Percentiles rank a stretch among this genome's conserved stretches.
Evolutionary conservation across 345 rosid genomes (phyloP).

Genomic region (Corymbia maculata): DNA sequence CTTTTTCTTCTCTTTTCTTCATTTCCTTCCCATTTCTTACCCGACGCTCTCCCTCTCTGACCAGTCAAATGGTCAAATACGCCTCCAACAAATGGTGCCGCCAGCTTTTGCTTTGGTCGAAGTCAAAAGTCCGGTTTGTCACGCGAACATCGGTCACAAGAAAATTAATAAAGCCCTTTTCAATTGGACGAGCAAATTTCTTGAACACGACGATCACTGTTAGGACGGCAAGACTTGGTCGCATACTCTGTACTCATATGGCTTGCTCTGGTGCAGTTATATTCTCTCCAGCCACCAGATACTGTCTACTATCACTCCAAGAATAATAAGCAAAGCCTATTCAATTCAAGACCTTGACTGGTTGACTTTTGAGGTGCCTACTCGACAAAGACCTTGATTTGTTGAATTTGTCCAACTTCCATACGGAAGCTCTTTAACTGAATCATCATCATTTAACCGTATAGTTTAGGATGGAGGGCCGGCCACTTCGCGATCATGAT

Average conservation of each 20-base stretch:
- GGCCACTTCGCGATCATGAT: no score
- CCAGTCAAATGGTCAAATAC: no score
- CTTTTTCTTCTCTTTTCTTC: neutral
- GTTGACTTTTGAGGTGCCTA: neutral
- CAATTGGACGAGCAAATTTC: neutral
- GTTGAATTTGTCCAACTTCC: neutral
- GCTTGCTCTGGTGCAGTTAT: neutral
- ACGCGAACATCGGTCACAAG: neutral
- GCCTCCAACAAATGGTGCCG: neutral
- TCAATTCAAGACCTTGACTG: neutral
- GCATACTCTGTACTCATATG: neutral
- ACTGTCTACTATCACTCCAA: neutral
- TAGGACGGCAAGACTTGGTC: neutral
- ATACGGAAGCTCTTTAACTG: neutral
- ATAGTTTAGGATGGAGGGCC: no score
- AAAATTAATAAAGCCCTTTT: no score
- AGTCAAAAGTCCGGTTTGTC: neutral
- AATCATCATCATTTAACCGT: no score
- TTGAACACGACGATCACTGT: neutral
- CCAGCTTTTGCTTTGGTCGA: neutral
- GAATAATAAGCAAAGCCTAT: neutral
- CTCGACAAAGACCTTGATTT: neutral
- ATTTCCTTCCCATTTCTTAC: neutral
- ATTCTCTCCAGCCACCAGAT: neutral
- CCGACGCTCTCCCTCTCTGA: no score